Base-by-base conservation (phyloP, 116 monocot genomes). In the Iris pallida region DNA sequence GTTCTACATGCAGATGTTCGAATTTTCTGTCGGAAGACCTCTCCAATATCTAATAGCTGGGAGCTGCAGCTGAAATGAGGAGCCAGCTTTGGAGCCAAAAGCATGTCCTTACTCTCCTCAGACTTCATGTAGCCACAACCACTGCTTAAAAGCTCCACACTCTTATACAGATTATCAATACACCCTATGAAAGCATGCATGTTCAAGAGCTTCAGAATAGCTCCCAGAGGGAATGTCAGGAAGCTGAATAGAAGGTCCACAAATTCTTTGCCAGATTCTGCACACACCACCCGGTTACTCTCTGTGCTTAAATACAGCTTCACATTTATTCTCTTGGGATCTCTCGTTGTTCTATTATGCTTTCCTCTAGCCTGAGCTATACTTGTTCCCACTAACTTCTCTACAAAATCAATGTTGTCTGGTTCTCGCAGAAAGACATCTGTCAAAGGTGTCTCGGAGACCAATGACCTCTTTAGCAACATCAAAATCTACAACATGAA, bases 171-270 rank as follows among this genome's bases (percentile, higher is more conserved):
- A 20, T 86, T 86, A 63, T 76, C 71, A 13, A 79, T 41, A 19
- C 61, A 71, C 14, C 73, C 62, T 4, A 79, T 4, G 9, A 58
- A 74, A 16, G 81, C 75, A 16, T 48, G 47, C 20, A 55, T 66
- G 5, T 46, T 65, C 53, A 75, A 63, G 8, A 72, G 45, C 15
- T 67, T 78, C 8, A 78, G 11, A 5, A 85, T 14, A 12, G 69
- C 59, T 15, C 85, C 85, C 0, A 81, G 19, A 2, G 81, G 81
- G 8, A 86, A 51, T 0, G 72, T 71, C n/a, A 81, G 75, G 20
- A 78, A 78, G 55, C 86, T 73, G 47, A 85, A 75, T 5, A 85
- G 6, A 5, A 72, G 64, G 19, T 85, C 75, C 7, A 65, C 78
- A 12, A 81, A 75, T 17, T 75, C 73, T 17, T 75, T 65, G 6